Percentiles rank a stretch among this genome's conserved stretches.
Conservation (phyloP, 2,329 filamentous ascomycete species). For the Colletotrichum sidae region DNA sequence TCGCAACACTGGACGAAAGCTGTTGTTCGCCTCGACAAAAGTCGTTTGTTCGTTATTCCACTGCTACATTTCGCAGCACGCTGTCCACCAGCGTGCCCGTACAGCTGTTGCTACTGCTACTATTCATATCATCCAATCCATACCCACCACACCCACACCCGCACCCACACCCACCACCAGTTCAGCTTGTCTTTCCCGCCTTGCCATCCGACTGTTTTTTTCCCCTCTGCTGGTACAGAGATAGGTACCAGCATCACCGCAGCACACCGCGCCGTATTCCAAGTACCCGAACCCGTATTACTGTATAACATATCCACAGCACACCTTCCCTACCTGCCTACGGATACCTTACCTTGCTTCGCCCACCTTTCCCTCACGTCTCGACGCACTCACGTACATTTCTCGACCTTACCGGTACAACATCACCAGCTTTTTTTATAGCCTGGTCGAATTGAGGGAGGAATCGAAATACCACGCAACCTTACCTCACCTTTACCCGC, state of each 20-base stretch:
- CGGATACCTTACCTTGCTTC: slow-evolving; percentile 1
- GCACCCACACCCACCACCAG: not conserved
- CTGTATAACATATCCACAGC: not conserved
- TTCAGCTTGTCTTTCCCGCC: slow-evolving; percentile 11
- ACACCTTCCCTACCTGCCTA: not conserved
- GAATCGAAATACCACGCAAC: slow-evolving; percentile 21
- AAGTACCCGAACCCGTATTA: not conserved
- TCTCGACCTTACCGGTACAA: not conserved
- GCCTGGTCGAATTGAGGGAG: slow-evolving; percentile 23
- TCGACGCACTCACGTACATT: too few species aligned
- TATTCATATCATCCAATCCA: slow-evolving; percentile 10
- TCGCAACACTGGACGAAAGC: not conserved
- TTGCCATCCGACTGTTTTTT: not conserved
- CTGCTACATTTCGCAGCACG: too few species aligned
- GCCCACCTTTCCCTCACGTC: not conserved
- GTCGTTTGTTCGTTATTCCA: slow-evolving; percentile 9
- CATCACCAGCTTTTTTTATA: slow-evolving; percentile 16
- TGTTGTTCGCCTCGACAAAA: slow-evolving; percentile 7
- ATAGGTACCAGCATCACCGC: slow-evolving; percentile 13
- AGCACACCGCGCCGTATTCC: not conserved
- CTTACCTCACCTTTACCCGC: slow-evolving; percentile 4
- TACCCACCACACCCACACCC: not conserved
- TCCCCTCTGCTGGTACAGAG: slow-evolving; percentile 22
- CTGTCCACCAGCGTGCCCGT: too few species aligned
- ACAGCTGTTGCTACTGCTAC: not conserved